A percentile compares a stretch with the other conserved stretches of the same genome.
Evolutionary conservation across 352 stramenopile genomes (phyloP).

Genomic region (Pythium insidiosum): DNA sequence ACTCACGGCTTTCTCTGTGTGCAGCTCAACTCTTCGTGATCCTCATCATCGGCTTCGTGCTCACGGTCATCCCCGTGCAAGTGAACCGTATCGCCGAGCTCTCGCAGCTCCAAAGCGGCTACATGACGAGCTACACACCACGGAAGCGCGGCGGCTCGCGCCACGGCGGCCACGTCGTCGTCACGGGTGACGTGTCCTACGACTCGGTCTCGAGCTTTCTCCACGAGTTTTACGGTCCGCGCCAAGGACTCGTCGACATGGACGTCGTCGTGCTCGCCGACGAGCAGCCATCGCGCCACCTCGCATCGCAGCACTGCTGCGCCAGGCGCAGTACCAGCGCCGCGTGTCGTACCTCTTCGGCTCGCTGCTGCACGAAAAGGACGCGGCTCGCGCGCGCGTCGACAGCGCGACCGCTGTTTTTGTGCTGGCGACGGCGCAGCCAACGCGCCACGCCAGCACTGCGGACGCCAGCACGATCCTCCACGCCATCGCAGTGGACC

Average conservation of each 20-base stretch:
- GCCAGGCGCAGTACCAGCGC: too few relatives aligned
- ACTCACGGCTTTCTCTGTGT: not conserved
- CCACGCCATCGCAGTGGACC: slow-evolving; percentile 42
- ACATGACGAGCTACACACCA: slow-evolving; percentile 25
- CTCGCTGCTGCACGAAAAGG: slow-evolving; percentile 41
- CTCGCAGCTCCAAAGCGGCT: not conserved
- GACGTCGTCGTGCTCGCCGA: slow-evolving; percentile 31
- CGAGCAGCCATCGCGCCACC: too few relatives aligned
- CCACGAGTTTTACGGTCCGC: slow-evolving; percentile 35
- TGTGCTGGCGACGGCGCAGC: slow-evolving; percentile 37
- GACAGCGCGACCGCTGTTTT: slow-evolving; percentile 40
- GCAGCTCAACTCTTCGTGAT: slow-evolving; percentile 35
- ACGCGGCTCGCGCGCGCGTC: slow-evolving; percentile 36
- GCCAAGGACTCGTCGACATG: slow-evolving; percentile 33
- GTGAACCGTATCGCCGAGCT: not conserved
- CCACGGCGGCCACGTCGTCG: slow-evolving; percentile 29
- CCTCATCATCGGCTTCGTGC: slow-evolving; percentile 23
- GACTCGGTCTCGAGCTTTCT: slow-evolving; percentile 28
- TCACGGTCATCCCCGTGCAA: not conserved
- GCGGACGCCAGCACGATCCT: slow-evolving; percentile 43
- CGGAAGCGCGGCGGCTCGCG: slow-evolving; percentile 20
- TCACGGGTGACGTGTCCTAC: slow-evolving; percentile 10
- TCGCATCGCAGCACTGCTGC: too few relatives aligned
- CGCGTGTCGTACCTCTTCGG: too few relatives aligned
- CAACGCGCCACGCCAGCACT: slow-evolving; percentile 24